phyloP scores from a whole-genome alignment of 2,329 filamentous ascomycete genomes.

The Aureobasidium sp. region DNA sequence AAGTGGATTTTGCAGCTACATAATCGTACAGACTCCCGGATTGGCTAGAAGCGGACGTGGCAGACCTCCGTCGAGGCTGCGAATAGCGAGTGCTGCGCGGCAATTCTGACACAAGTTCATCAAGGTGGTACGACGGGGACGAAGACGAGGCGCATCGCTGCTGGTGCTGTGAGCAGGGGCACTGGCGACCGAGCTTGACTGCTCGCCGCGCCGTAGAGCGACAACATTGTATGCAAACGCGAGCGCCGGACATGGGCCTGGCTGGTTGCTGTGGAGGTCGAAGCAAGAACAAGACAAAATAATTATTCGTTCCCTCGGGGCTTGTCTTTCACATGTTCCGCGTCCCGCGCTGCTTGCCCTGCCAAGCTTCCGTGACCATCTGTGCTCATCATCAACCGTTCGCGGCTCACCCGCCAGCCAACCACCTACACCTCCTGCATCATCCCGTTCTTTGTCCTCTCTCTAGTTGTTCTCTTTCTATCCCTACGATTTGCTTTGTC shows the following conservation, averaged over 20 bases:
- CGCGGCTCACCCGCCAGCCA: neutral
- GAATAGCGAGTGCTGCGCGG: constrained; percentile 10
- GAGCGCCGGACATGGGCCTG: neutral
- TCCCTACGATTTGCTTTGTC: neutral
- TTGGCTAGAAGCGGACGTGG: neutral
- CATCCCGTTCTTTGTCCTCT: neutral
- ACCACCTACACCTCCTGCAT: neutral
- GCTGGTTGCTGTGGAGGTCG: neutral
- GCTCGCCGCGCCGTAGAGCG: neutral
- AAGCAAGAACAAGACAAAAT: neutral
- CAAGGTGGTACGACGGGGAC: neutral
- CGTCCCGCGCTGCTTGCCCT: neutral
- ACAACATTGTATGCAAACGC: neutral
- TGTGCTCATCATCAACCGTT: neutral
- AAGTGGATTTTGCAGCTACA: neutral
- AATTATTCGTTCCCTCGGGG: neutral
- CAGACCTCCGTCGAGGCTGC: neutral
- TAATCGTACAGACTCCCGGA: neutral
- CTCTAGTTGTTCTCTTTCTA: neutral
- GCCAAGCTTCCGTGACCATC: neutral
- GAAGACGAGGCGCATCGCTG: neutral
- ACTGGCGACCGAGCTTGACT: neutral
- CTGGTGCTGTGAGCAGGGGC: neutral
- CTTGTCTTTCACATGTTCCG: neutral
- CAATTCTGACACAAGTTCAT: neutral